Evolutionary conservation across 1,284 basidiomycete genomes (phyloP), one percentile per base, ranked within the genome.

Genomic region (Pseudozyma tsukubaensis): DNA sequence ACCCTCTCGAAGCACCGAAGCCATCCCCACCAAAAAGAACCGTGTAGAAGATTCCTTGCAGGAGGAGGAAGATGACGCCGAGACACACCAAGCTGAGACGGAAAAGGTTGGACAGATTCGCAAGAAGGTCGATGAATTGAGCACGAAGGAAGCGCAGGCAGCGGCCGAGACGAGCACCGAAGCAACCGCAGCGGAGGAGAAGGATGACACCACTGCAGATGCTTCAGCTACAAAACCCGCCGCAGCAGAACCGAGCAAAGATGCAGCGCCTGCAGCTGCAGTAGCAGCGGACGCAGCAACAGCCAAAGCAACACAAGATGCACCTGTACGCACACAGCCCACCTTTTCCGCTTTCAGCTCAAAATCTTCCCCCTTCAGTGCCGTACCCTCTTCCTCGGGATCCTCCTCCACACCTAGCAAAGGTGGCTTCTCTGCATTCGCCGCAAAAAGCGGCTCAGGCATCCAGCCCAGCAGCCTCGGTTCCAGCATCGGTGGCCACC

Each of bases 21-120:
- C 74, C 10, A 63, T 81, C 10, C 79, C 79, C 0, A 50, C 78
- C 21, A 81, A 81, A 52, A 81, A 81, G 70, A 81, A 81, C 32
- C 65, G 79, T 8, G 34, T 81, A 12, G 67, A 78, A 40, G 60
- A 71, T 40, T 64, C 54, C 9, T 29, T 62, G 44, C 55, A 49
- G 37, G 65, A 67, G 24, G 73, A 72, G 45, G 58, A 72, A 11
- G 64, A 67, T 36, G 61, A 71, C 35, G 57, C 68, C 8, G 63
- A 67, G 19, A 53, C 53, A 18, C 40, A 48, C 19, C 29, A 50
- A 3, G 67, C 39, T 12, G 73, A 79, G 36, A 72, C 72, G 18
- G 76, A 80, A 53, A 78, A 73, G 50, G 79, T 81, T 11, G 78
- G 79, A 2, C 78, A 78, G 16, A 81, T 81, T 43, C 72, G 78